Evolutionary conservation across 768 basidiomycete species (phyloP).

Genomic region (Lactifluus pinguis): DNA sequence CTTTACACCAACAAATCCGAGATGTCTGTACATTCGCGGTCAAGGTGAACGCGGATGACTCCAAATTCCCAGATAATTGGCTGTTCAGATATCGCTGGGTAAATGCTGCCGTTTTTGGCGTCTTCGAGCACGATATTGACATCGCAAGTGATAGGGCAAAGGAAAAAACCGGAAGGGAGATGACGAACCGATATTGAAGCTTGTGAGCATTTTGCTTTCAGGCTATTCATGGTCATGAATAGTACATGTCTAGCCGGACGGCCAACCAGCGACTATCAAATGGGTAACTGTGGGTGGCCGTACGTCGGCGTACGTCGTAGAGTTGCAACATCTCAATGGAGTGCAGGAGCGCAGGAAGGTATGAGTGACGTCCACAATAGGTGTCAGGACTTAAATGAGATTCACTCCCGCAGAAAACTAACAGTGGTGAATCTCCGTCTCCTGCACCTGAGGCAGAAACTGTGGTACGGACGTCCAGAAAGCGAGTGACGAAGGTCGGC

Average conservation of each 20-base stretch:
- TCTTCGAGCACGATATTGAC: background rate
- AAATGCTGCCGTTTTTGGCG: slow-evolving; percentile 1
- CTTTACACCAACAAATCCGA: slow-evolving; percentile 43
- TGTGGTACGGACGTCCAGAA: slow-evolving; percentile 10
- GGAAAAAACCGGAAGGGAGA: slow-evolving; percentile 40
- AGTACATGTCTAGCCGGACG: slow-evolving; percentile 44
- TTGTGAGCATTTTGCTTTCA: slow-evolving; percentile 31
- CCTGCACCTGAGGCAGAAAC: slow-evolving; percentile 19
- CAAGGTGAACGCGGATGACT: slow-evolving; percentile 58
- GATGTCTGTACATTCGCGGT: slow-evolving; percentile 56
- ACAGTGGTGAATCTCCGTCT: slow-evolving; percentile 22
- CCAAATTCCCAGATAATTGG: slow-evolving; percentile 60
- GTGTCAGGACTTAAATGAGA: background rate
- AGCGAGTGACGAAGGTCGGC: slow-evolving; percentile 19
- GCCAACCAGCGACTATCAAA: slow-evolving; percentile 59
- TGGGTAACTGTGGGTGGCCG: slow-evolving; percentile 71
- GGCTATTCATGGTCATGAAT: background rate
- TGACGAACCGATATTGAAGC: slow-evolving; percentile 26
- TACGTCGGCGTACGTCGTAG: slow-evolving; percentile 61
- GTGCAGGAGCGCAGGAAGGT: background rate
- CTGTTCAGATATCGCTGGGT: slow-evolving; percentile 66
- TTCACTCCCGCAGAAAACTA: background rate
- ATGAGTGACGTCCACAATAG: background rate
- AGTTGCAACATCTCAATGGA: slow-evolving; percentile 40
- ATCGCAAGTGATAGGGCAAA: slow-evolving; percentile 37